Evolutionary conservation across 768 basidiomycete species (phyloP).

Genomic region (Pisolithus orientalis): DNA sequence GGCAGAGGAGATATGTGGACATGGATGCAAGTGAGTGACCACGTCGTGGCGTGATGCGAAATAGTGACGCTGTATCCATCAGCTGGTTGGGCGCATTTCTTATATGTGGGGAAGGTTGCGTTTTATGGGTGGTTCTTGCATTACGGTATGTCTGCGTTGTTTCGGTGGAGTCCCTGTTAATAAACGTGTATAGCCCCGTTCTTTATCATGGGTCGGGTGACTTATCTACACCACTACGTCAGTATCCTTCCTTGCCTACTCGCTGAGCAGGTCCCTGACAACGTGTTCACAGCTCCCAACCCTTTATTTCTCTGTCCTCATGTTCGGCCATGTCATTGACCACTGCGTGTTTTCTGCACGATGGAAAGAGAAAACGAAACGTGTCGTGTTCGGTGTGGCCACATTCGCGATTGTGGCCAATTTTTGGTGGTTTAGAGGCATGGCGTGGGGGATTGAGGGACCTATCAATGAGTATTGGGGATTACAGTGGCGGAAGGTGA

Average conservation of each 20-base stretch:
- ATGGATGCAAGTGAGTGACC: slow-evolving; percentile 72
- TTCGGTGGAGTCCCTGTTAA: neutral
- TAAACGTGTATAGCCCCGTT: slow-evolving; percentile 65
- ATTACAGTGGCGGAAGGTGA: slow-evolving; percentile 65
- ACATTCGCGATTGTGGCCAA: slow-evolving; percentile 56
- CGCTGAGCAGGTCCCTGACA: neutral
- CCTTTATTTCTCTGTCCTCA: slow-evolving; percentile 92
- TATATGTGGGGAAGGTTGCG: slow-evolving; percentile 89
- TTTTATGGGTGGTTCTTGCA: slow-evolving; percentile 91
- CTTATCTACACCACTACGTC: slow-evolving; percentile 95
- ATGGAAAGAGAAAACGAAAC: slow-evolving; percentile 58
- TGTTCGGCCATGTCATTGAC: slow-evolving; percentile 86
- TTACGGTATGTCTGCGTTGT: slow-evolving; percentile 44
- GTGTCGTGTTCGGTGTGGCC: slow-evolving; percentile 61
- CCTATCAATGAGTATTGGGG: slow-evolving; percentile 78
- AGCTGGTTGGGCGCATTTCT: slow-evolving; percentile 93
- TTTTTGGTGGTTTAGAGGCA: slow-evolving; percentile 93
- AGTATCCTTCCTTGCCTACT: slow-evolving; percentile 23
- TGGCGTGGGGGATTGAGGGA: slow-evolving; percentile 91
- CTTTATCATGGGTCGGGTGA: slow-evolving; percentile 96
- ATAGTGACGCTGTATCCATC: neutral
- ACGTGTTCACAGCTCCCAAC: slow-evolving; percentile 66
- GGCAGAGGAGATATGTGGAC: slow-evolving; percentile 86
- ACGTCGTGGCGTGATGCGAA: neutral
- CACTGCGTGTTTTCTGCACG: slow-evolving; percentile 86